These are phyloP conservation scores for Salicornia ramosissima DNA, from an alignment of 148 eudicot species.

Conservation along the genomic window DNA sequence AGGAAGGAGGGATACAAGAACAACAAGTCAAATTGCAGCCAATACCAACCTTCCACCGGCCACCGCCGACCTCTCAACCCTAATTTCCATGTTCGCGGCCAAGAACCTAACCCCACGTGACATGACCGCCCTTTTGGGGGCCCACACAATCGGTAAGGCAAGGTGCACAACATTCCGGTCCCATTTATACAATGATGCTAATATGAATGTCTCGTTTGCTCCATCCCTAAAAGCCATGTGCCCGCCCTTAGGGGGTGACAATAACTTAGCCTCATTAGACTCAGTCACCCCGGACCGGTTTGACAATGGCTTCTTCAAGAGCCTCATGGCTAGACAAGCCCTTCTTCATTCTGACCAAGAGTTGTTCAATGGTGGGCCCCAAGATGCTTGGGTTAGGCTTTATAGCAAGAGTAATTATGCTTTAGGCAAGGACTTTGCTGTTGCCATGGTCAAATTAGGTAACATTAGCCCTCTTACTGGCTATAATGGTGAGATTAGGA, in stretches of 20 bases:
- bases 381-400: constrained; percentile 33
- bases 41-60: constrained; percentile 45
- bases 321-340: constrained; percentile 34
- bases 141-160: constrained; percentile 51
- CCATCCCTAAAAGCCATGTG: constrained; percentile 25
- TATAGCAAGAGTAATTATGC: constrained; percentile 29
- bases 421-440: constrained; percentile 37
- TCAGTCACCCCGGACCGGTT: constrained; percentile 29
- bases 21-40: constrained; percentile 37
- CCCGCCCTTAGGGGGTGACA: constrained; percentile 33
- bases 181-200: constrained; percentile 43
- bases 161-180: constrained; percentile 33
- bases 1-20: constrained; percentile 49
- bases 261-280: constrained; percentile 43
- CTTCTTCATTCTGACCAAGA: constrained; percentile 56
- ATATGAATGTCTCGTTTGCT: constrained; percentile 29
- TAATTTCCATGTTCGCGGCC: constrained; percentile 33
- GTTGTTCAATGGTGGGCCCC: constrained; percentile 37
- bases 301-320: constrained; percentile 35
- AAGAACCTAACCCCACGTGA: constrained; percentile 37
- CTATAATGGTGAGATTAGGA: constrained; percentile 43
- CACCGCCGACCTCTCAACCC: constrained; percentile 29
- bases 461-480: constrained; percentile 50
- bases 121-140: constrained; percentile 50
- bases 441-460: constrained; percentile 45